Evolutionary conservation across 345 rosid species (phyloP), one percentile per base, ranked within the genome.

Genomic region (Ceriops tagal): DNA sequence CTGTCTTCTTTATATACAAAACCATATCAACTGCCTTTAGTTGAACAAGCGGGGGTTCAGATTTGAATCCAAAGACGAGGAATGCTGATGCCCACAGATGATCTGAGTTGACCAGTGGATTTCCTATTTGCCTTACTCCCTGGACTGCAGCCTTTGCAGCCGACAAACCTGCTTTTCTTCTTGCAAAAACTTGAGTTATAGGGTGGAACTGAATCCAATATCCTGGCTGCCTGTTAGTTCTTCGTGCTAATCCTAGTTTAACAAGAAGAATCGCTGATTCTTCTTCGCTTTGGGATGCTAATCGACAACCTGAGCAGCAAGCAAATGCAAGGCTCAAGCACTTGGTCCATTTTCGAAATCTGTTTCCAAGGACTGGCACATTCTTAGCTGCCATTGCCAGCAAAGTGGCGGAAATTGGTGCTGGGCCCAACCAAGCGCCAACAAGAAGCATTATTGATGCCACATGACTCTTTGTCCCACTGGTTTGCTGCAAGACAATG

Each of bases 71-170:
- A 5, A 93, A 93, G 13, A 93, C 92, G 10, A 93, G 89, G 83
- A 91, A 93, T 28, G 96, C 97, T 11, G 91, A 86, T 11, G 97
- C 93, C 98, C 97, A 93, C 5, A 85, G 73, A 74, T 93, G 98
- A 79, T 90, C 93, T 11, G 85, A 85, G 75, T 85, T 85, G 61
- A 81, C 9, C 60, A 64, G 61, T 2, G 84, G 87, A 53, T 84
- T 85, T 4, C 84, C 84, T 6, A 71, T 75, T 79, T 85, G 85
- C 69, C 92, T 82, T 58, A 84, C 73, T 60, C 89, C 96, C 55
- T 79, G 82, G 53, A 89, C 86, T 10, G 88, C 68, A 21, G 91
- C 96, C 80, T 85, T 91, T 4, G 90, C 88, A 18, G 88, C 86
- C 20, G 82, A 75, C 46, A 84, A 67, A 43, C 85, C 82, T 46